Percentiles rank a stretch among this genome's conserved stretches.
These are phyloP conservation scores for Lachnellula cervina DNA, from an alignment of 2,329 filamentous ascomycete genomes.

Conservation along the genomic window DNA sequence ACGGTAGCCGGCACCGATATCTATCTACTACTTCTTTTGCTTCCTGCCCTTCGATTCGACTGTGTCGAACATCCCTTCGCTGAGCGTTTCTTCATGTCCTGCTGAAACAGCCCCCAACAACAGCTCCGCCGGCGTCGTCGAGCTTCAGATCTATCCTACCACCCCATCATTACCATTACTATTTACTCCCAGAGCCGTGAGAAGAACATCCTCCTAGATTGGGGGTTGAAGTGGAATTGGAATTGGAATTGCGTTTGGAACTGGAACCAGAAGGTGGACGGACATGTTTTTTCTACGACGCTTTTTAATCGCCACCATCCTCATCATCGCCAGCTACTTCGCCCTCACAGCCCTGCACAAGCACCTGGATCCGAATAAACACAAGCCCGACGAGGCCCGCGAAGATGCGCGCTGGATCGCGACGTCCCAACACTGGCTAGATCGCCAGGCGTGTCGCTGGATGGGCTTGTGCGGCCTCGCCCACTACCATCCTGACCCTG, in stretches of 20 bases:
- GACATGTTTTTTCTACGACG: conserved; percentile 23
- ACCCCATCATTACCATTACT: neutral
- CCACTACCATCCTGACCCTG: conserved; percentile 60
- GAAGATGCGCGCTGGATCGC: conserved; percentile 65
- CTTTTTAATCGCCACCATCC: conserved; percentile 34
- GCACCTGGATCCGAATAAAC: conserved; percentile 57
- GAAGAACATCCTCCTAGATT: neutral
- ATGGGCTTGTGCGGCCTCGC: conserved; percentile 73
- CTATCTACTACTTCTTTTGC: too few species aligned
- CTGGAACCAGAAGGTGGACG: too few species aligned
- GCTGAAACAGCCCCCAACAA: neutral
- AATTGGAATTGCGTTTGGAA: too few species aligned
- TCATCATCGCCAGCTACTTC: conserved; percentile 40
- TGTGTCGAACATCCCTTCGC: neutral
- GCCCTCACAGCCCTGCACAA: conserved; percentile 47
- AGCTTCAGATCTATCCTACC: neutral
- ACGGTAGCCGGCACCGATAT: neutral
- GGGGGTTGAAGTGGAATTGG: neutral
- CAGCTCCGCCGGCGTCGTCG: conserved; percentile 4
- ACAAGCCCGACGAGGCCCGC: conserved; percentile 46
- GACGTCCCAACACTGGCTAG: conserved; percentile 66
- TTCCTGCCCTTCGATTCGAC: neutral
- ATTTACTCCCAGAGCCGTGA: neutral
- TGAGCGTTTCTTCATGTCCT: neutral
- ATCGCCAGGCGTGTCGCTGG: conserved; percentile 74